phyloP scores from a whole-genome alignment of 75 land plant genomes.

The Chamaecyparis obtusa region DNA sequence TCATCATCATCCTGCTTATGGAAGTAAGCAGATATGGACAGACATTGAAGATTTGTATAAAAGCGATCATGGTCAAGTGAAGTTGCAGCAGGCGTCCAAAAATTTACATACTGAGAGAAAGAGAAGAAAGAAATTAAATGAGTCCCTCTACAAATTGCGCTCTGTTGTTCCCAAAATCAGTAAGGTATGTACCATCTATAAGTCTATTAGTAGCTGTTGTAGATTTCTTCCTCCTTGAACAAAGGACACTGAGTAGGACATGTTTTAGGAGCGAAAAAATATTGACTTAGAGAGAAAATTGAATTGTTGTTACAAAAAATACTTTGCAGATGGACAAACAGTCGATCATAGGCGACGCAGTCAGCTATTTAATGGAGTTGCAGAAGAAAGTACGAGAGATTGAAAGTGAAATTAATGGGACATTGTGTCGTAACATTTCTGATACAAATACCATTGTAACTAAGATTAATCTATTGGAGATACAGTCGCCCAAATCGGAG shows the following conservation, averaged over 20 bases:
- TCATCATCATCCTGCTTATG: too few species aligned
- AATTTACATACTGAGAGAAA: constrained; percentile 23
- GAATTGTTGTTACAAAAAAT: neutral
- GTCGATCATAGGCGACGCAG: constrained; percentile 43
- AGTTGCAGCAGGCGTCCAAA: constrained; percentile 12
- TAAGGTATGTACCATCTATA: constrained; percentile 17
- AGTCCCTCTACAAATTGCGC: constrained; percentile 22
- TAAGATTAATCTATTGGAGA: neutral
- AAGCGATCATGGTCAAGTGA: neutral
- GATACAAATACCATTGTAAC: neutral
- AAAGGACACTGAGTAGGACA: too few species aligned
- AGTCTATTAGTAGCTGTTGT: neutral
- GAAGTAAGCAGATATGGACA: too few species aligned
- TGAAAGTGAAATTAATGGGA: constrained; percentile 22
- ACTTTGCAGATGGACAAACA: constrained; percentile 45
- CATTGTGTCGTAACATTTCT: neutral
- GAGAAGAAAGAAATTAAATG: constrained; percentile 29
- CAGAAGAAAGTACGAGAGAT: constrained; percentile 36
- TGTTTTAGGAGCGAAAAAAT: neutral
- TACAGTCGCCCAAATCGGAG: neutral
- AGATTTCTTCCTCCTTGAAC: too few species aligned
- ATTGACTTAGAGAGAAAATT: neutral
- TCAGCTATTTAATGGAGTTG: constrained; percentile 38
- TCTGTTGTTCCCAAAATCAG: constrained; percentile 29
- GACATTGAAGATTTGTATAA: neutral